A percentile compares a stretch with the other conserved stretches of the same genome.
These are phyloP conservation scores for Aspergillus biplanus DNA, from an alignment of 495 filamentous ascomycete genomes.

Conservation along the genomic window DNA sequence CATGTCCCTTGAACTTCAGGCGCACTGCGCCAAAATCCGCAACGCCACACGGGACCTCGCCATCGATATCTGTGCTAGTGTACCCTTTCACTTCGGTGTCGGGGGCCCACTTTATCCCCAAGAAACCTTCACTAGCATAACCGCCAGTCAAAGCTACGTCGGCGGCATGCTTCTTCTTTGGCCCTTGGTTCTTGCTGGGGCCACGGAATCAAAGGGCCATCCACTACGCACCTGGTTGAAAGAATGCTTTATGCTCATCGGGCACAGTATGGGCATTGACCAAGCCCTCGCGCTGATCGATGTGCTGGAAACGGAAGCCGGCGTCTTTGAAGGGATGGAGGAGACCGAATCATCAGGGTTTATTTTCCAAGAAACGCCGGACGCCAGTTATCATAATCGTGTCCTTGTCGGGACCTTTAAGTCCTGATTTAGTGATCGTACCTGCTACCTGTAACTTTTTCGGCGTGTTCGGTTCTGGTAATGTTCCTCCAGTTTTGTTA, in stretches of 20 bases:
- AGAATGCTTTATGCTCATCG: slow-evolving; percentile 45
- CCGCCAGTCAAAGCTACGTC: slow-evolving; percentile 34
- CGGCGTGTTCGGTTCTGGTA: too few species aligned
- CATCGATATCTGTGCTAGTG: slow-evolving; percentile 50
- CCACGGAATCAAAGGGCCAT: slow-evolving; percentile 36
- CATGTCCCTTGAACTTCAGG: slow-evolving; percentile 37
- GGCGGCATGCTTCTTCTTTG: slow-evolving; percentile 53
- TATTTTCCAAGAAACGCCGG: slow-evolving; percentile 1
- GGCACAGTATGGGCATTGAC: slow-evolving; percentile 50
- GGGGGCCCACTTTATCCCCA: slow-evolving; percentile 19
- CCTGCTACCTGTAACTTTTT: too few species aligned
- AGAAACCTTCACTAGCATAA: slow-evolving; percentile 12
- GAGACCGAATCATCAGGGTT: slow-evolving; percentile 14
- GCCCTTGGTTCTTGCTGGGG: slow-evolving; percentile 50
- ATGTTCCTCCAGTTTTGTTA: too few species aligned
- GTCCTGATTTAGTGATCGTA: too few species aligned
- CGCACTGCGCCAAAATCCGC: slow-evolving; percentile 38
- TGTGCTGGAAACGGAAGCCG: slow-evolving; percentile 36
- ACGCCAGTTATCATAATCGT: slow-evolving; percentile 11
- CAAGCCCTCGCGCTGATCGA: slow-evolving; percentile 51
- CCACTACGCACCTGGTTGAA: slow-evolving; percentile 48
- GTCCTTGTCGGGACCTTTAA: slow-evolving; percentile 12
- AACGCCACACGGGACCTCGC: slow-evolving; percentile 41
- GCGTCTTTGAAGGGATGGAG: slow-evolving; percentile 30
- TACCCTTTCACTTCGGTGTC: slow-evolving; percentile 43